Conservation (phyloP, 2,329 filamentous ascomycete species). For the Scorias spongiosa region DNA sequence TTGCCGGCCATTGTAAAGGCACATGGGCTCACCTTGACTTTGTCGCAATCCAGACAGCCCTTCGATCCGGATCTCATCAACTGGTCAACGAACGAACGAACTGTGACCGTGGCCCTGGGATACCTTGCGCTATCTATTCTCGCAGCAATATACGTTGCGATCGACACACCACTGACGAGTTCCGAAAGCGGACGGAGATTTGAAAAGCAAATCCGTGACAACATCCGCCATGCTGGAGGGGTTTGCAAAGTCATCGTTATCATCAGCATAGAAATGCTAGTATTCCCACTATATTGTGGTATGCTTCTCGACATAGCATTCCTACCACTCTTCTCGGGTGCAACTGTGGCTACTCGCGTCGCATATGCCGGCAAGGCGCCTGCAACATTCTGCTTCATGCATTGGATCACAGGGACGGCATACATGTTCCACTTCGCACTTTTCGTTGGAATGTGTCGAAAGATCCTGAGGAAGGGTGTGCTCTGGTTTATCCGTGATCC, state of each 20-base stretch:
- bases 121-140: conserved; percentile 63
- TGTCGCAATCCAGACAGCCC: background rate
- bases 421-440: conserved; percentile 99
- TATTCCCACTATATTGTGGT: conserved; percentile 91
- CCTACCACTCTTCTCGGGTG: conserved; percentile 72
- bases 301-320: conserved; percentile 77
- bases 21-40: background rate
- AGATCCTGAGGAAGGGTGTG: conserved; percentile 89
- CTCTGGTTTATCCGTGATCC: conserved; percentile 97
- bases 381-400: conserved; percentile 83
- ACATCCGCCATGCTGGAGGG: conserved; percentile 81
- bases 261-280: conserved; percentile 97
- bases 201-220: conserved; percentile 67
- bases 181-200: conserved; percentile 38
- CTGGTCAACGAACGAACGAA: conserved; percentile 39
- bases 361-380: conserved; percentile 66
- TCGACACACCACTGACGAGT: conserved; percentile 54
- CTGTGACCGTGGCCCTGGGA: conserved; percentile 64
- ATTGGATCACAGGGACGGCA: conserved; percentile 96
- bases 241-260: conserved; percentile 97
- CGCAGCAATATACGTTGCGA: conserved; percentile 64
- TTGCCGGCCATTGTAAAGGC: background rate
- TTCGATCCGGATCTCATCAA: conserved; percentile 24
- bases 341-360: conserved; percentile 61
- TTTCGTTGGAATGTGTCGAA: conserved; percentile 97